Evolutionary conservation across 805 yeast species (phyloP), one percentile per base, ranked within the genome.

Genomic region (Isabelozyma pseudorhagii): DNA sequence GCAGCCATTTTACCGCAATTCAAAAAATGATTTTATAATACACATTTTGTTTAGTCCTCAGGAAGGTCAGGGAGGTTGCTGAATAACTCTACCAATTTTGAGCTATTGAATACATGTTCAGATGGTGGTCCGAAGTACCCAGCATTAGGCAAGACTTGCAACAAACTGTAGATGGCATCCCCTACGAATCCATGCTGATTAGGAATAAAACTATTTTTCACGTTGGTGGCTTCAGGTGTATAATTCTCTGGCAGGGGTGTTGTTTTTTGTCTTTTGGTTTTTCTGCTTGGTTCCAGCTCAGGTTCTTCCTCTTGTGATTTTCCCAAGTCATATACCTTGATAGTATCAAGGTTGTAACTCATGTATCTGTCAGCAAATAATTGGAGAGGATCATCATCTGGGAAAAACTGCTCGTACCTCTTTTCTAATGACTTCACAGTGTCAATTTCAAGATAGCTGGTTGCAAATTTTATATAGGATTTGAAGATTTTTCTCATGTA

Each of bases 391-490:
- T 78, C 75, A 29, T 80, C 85, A 5, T 81, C 79, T 0, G 92
- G 88, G 64, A 89, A 91, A 36, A 77, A 67, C 52, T 81, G 84
- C 31, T 77, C 69, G 64, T 78, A 91, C 53, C 96, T 78, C 49
- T 73, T 75, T 53, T 88, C 91, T 43, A 93, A 75, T 45, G 81
- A 76, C 44, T 78, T 71, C 5, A 91, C 83, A 11, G 88, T 85
- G 42, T 80, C 78, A 18, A 88, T 66, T 55, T 86, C 91, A 36
- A 93, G 89, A 61, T 80, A 84, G 47, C 78, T 78, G 1, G 86
- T 74, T 54, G 92, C 96, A 61, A 84, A 85, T 45, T 77, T 72
- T 44, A 88, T 78, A 67, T 86, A 88, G 42, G 77, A 64, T 44
- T 63, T 68, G 46, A 69, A 64, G 41, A 74, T 60, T 43, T 58